Percentiles rank a stretch among this genome's conserved stretches.
Evolutionary conservation across 495 filamentous ascomycete species (phyloP).

Genomic region (Neurospora sp.): DNA sequence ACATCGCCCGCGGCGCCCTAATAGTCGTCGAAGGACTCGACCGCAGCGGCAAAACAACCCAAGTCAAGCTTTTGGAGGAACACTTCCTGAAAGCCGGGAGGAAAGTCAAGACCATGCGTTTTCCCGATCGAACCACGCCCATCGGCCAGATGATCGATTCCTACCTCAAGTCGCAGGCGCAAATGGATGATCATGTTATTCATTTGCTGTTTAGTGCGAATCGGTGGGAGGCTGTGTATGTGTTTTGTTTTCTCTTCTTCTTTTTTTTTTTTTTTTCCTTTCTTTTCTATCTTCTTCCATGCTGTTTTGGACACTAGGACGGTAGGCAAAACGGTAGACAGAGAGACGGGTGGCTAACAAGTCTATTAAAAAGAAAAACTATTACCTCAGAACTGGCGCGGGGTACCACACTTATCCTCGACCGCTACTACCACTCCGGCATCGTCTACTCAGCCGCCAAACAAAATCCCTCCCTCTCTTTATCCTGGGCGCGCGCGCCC

Average conservation of each 20-base stretch:
- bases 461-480: constrained; percentile 52
- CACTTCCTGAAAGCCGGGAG: constrained; percentile 48
- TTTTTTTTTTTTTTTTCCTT: not conserved
- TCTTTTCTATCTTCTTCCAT: too few relatives aligned
- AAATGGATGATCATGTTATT: constrained; percentile 84
- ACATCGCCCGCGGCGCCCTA: constrained; percentile 52
- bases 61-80: constrained; percentile 64
- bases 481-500: constrained; percentile 71
- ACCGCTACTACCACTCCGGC: constrained; percentile 90
- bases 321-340: too few relatives aligned
- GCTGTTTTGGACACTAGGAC: too few relatives aligned
- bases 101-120: constrained; percentile 65
- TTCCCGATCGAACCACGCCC: constrained; percentile 83
- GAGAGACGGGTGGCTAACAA: too few relatives aligned
- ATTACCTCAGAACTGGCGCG: constrained; percentile 51
- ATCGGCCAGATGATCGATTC: constrained; percentile 84
- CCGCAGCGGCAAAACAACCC: constrained; percentile 90
- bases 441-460: constrained; percentile 96
- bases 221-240: constrained; percentile 76
- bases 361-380: constrained; percentile 29
- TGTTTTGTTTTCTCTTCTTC: constrained; percentile 4
- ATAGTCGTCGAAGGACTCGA: constrained; percentile 92
- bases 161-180: constrained; percentile 66
- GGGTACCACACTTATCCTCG: constrained; percentile 71
- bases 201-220: constrained; percentile 95